These are phyloP conservation scores for Phialophora verrucosa DNA, from an alignment of 2,329 filamentous ascomycete genomes.

Conservation along the genomic window DNA sequence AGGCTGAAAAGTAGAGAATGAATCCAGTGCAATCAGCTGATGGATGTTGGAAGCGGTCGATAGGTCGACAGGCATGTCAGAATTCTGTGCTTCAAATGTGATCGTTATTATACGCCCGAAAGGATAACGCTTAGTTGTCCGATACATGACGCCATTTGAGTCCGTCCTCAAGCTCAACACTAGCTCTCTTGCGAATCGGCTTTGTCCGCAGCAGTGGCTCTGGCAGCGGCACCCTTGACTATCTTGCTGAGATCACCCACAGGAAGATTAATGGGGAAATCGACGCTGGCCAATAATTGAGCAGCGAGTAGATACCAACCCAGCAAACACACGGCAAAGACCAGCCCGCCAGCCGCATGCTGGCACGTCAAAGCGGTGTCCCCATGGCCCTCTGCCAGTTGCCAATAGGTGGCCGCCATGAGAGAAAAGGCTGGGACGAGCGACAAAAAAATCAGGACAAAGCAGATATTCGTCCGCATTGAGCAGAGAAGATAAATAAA, in stretches of 20 bases:
- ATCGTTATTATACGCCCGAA: no score
- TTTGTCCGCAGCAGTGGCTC: no score
- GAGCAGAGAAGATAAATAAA: conserved; percentile 71
- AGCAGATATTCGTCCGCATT: conserved; percentile 72
- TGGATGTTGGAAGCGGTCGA: no score
- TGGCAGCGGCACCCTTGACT: no score
- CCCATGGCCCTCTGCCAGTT: conserved; percentile 10
- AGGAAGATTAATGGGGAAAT: conserved; percentile 62
- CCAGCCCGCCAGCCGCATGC: conserved; percentile 55
- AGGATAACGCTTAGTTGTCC: no score
- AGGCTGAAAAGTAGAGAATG: no score
- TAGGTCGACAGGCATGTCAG: no score
- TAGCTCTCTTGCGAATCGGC: no score
- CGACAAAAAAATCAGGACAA: conserved; percentile 70
- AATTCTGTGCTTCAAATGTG: no score
- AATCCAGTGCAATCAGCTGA: no score
- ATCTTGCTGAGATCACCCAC: conserved; percentile 60
- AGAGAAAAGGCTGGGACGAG: conserved; percentile 65
- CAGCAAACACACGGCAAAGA: conserved; percentile 54
- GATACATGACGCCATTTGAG: no score
- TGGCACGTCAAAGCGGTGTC: conserved; percentile 33
- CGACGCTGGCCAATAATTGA: conserved; percentile 60
- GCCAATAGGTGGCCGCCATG: conserved; percentile 55
- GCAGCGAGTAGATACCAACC: conserved; percentile 63
- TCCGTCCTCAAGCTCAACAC: no score